Evolutionary conservation across 139 green algal species (phyloP).

Genomic region (Zygnema cylindricum): DNA sequence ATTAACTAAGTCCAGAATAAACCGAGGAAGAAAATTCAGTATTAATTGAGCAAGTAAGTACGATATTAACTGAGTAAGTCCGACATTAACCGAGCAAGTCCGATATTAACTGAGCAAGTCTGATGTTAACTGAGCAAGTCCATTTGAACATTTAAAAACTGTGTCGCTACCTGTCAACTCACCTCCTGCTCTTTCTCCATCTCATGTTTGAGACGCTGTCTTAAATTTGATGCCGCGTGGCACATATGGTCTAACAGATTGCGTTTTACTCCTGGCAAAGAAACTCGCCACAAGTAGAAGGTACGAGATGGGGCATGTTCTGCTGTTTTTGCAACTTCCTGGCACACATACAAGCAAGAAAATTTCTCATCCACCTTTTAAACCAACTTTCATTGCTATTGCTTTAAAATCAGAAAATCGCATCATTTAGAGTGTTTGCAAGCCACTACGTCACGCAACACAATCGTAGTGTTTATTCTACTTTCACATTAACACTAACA

Average conservation of each 20-base stretch:
- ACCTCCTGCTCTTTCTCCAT: conserved; percentile 71
- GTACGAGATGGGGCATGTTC: conserved; percentile 81
- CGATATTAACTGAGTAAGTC: too few species aligned
- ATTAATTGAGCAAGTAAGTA: too few species aligned
- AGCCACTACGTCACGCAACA: not conserved
- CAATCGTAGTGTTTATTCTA: too few species aligned
- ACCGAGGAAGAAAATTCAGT: too few species aligned
- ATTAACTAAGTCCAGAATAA: too few species aligned
- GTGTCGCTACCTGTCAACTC: too few species aligned
- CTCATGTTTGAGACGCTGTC: conserved; percentile 72
- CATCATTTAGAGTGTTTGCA: not conserved
- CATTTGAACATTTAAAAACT: too few species aligned
- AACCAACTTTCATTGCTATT: not conserved
- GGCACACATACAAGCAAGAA: conserved; percentile 19
- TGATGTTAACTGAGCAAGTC: too few species aligned
- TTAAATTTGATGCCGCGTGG: conserved; percentile 72
- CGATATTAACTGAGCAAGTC: too few species aligned
- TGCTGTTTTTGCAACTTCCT: conserved; percentile 81
- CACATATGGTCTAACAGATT: conserved; percentile 69
- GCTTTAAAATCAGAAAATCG: not conserved
- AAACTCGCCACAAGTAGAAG: conserved; percentile 83
- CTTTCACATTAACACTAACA: too few species aligned
- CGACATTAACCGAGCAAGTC: too few species aligned
- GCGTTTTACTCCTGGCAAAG: conserved; percentile 47
- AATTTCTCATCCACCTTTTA: too few species aligned